Evolutionary conservation across 176 grass and related monocot genomes (phyloP).

Genomic region (Dactylis glomerata): DNA sequence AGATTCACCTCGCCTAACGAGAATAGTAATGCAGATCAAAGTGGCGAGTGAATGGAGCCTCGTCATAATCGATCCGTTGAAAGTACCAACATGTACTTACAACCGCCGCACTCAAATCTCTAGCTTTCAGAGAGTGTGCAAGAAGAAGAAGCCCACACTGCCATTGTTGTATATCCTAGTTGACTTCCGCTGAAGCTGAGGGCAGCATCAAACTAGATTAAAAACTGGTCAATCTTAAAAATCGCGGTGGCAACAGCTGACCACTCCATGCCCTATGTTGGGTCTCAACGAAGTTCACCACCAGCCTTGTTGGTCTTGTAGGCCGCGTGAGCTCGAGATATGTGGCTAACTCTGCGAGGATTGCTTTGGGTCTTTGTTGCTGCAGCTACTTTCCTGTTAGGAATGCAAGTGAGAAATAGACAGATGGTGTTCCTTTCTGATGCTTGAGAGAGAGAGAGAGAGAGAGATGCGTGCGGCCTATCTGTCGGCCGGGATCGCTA

Average conservation of each 20-base stretch:
- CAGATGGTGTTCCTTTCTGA: background rate
- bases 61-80: background rate
- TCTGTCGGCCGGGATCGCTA: background rate
- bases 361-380: background rate
- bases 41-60: background rate
- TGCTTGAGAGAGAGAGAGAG: background rate
- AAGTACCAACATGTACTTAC: background rate
- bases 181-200: background rate
- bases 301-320: background rate
- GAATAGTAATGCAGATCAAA: too few relatives aligned
- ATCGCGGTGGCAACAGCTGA: background rate
- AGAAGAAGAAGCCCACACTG: background rate
- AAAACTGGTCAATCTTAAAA: background rate
- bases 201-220: background rate
- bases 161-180: background rate
- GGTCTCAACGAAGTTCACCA: slow-evolving; percentile 5
- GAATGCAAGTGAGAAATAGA: background rate
- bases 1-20: too few relatives aligned
- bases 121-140: too few relatives aligned
- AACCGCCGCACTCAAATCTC: background rate
- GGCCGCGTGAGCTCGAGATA: slow-evolving; percentile 6
- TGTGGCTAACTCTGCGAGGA: background rate
- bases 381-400: slow-evolving; percentile 11
- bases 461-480: background rate
- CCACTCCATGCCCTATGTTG: background rate